These are phyloP conservation scores for Plantago ovata DNA, from an alignment of 257 asterid species.

Conservation along the genomic window DNA sequence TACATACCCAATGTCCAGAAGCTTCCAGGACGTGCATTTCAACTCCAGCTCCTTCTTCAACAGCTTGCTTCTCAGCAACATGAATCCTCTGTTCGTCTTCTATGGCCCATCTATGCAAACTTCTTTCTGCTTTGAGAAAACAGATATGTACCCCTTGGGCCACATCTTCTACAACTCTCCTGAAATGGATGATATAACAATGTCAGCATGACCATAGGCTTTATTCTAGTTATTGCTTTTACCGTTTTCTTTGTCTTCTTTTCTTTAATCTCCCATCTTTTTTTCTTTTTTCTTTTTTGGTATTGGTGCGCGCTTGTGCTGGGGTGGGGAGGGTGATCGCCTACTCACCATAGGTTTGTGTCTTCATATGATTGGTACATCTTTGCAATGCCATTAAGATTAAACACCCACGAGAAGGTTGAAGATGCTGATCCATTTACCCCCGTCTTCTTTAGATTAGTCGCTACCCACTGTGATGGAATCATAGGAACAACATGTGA, in stretches of 20 bases:
- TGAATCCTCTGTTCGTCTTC: conserved; percentile 93
- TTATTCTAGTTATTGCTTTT: not conserved
- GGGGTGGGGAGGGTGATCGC: too few species aligned
- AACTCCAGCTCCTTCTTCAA: conserved; percentile 91
- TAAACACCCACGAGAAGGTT: conserved; percentile 69
- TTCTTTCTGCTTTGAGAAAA: conserved; percentile 94
- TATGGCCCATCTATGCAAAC: conserved; percentile 93
- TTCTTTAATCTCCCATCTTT: not conserved
- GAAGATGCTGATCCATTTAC: conserved; percentile 55
- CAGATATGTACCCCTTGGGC: conserved; percentile 92
- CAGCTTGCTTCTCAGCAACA: conserved; percentile 91
- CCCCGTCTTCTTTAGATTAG: conserved; percentile 62
- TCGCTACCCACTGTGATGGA: conserved; percentile 80
- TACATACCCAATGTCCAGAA: conserved; percentile 95
- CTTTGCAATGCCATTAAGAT: conserved; percentile 81
- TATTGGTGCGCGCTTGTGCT: too few species aligned
- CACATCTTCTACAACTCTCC: conserved; percentile 91
- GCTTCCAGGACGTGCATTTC: conserved; percentile 99
- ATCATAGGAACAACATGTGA: not conserved
- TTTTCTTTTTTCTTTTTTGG: too few species aligned
- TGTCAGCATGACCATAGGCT: conserved; percentile 5
- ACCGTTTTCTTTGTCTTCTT: not conserved
- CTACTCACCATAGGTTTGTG: conserved; percentile 66
- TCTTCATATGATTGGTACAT: conserved; percentile 96
- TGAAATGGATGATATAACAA: conserved; percentile 24